Percentiles rank a stretch among this genome's conserved stretches.
These are phyloP conservation scores for Euphrasia confusa DNA, from an alignment of 257 asterid genomes.

Conservation along the genomic window DNA sequence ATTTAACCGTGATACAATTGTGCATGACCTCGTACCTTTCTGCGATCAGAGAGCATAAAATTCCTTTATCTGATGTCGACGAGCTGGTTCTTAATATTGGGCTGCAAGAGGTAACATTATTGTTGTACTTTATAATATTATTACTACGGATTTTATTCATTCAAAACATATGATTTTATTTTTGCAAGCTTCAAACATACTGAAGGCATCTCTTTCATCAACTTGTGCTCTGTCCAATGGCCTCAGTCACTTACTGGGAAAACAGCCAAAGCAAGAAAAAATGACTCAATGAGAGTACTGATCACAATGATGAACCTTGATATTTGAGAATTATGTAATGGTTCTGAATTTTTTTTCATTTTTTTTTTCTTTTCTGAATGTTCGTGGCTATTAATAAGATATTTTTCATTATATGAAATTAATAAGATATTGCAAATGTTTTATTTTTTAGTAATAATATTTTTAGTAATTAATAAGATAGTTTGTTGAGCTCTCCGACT, in stretches of 20 bases:
- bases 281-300: background rate
- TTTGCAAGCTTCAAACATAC: background rate
- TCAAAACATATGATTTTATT: background rate
- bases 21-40: background rate
- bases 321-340: too few species aligned
- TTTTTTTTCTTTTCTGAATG: too few species aligned
- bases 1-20: conserved; percentile 3
- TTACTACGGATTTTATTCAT: background rate
- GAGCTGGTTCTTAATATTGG: background rate
- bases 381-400: background rate
- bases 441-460: too few species aligned
- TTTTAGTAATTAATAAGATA: too few species aligned
- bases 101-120: background rate
- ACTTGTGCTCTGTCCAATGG: background rate
- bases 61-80: conserved; percentile 1
- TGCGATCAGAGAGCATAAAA: background rate
- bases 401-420: background rate
- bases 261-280: conserved; percentile 1
- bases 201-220: conserved; percentile 1
- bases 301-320: background rate
- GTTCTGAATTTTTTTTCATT: too few species aligned
- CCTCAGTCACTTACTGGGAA: background rate
- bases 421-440: background rate
- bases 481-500: background rate
- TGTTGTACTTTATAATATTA: background rate